phyloP scores from a whole-genome alignment of 1,284 basidiomycete species.

The Papiliotrema nemorosa region DNA sequence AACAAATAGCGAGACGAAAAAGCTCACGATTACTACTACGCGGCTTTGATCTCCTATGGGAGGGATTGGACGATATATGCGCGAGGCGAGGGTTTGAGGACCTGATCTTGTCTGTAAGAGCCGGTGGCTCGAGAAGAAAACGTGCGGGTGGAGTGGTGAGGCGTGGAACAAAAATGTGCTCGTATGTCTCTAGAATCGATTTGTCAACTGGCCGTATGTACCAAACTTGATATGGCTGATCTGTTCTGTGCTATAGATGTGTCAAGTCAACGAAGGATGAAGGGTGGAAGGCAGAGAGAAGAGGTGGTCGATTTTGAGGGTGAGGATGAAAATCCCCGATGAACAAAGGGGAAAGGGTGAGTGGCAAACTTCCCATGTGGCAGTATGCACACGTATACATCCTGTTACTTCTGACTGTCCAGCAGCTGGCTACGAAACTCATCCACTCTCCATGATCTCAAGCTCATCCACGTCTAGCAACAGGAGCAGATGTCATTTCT shows the following conservation, averaged over 20 bases:
- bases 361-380: too few relatives aligned
- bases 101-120: slow-evolving; percentile 11
- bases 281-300: not conserved
- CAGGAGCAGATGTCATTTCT: slow-evolving; percentile 22
- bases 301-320: not conserved
- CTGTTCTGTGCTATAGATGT: too few relatives aligned
- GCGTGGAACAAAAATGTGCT: not conserved
- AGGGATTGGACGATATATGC: not conserved
- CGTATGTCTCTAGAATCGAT: too few relatives aligned
- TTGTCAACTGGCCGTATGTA: too few relatives aligned
- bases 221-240: too few relatives aligned
- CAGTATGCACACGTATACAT: too few relatives aligned
- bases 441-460: too few relatives aligned
- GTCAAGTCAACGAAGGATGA: not conserved
- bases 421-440: too few relatives aligned
- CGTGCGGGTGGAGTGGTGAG: not conserved
- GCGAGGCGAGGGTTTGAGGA: slow-evolving; percentile 1
- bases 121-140: slow-evolving; percentile 6
- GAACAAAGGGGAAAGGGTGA: too few relatives aligned
- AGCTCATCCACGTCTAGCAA: slow-evolving; percentile 9
- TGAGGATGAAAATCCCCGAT: too few relatives aligned
- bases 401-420: too few relatives aligned
- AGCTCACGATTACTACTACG: not conserved
- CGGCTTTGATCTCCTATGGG: slow-evolving; percentile 7
- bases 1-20: not conserved